Evolutionary conservation across 139 green algal genomes (phyloP), one percentile per base, ranked within the genome.

Genomic region (Yamagishiella unicocca): DNA sequence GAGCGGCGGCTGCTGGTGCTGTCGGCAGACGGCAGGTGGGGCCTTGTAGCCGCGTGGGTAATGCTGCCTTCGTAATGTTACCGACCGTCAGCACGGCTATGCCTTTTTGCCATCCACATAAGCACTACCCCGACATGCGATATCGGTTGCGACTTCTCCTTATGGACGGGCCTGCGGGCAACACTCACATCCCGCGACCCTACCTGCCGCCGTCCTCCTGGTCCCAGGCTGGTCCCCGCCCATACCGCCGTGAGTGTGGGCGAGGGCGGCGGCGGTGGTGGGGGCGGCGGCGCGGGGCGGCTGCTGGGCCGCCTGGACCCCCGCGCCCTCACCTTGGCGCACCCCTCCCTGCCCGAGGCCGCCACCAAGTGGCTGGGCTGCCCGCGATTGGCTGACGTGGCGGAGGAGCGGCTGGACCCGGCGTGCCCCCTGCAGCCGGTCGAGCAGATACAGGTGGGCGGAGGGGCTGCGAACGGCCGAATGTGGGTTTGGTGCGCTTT

Each of bases 281-380:
- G 67, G 33, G 43, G 54, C 64, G 25, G 14, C 22, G 64, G 77
- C 61, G 86, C 64, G 33, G 90, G 68, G 2, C 81, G 77, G 82
- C 73, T 95, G 80, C 85, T 94, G 38, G 85, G 90, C 38, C 89
- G 93, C 38, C 80, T 95, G 68, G 92, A 95, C 77, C 74, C 88
- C 5, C 19, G 55, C 31, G 75, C 61, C 8, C 55, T 95, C 25
- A 74, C 85, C 8, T 82, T 94, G 42, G 90, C 85, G 46, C 91
- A 94, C 53, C 92, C 92, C 0, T 46, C 53, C 2, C 62, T 95
- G n/a, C 46, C 81, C 31, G 84, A 90, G 77, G 33, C 22, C 14
- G 82, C 89, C 35, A 89, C 83, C 7, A n/a, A 27, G 5, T 76
- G 71, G 85, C 85, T 96, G 67, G 89, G 90, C 40, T 93, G 93